A percentile compares a stretch with the other conserved stretches of the same genome.
These are phyloP conservation scores for Climacium dendroides DNA, from an alignment of 225 moss, liverwort and hornwort genomes.

Conservation along the genomic window DNA sequence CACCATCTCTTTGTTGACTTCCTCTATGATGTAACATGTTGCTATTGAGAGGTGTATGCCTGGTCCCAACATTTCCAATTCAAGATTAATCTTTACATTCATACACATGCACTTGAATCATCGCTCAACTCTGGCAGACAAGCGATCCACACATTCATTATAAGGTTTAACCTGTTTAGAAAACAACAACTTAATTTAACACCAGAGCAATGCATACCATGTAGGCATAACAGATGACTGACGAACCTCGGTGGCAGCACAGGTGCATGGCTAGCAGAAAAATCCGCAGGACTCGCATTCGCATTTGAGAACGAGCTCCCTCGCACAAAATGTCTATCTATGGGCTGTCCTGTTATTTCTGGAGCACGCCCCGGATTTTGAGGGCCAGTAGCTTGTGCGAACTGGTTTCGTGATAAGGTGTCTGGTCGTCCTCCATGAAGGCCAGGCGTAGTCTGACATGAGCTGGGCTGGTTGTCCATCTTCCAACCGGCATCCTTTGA, in stretches of 20 bases:
- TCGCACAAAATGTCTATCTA: neutral
- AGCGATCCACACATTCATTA: neutral
- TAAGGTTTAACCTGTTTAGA: neutral
- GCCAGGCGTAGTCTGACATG: neutral
- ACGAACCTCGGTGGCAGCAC: conserved; percentile 14
- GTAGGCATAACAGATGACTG: neutral
- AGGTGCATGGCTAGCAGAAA: conserved; percentile 2
- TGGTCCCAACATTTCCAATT: neutral
- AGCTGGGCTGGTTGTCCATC: neutral
- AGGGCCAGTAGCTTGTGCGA: neutral
- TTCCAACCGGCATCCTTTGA: neutral
- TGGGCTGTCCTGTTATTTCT: neutral
- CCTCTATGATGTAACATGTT: conserved; percentile 1
- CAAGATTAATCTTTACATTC: neutral
- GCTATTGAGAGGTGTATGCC: conserved; percentile 9
- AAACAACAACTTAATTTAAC: neutral
- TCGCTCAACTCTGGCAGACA: neutral
- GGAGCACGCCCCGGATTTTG: conserved; percentile 4
- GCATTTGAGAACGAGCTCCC: neutral
- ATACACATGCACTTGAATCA: neutral
- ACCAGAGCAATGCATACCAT: neutral
- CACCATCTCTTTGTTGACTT: conserved; percentile 11
- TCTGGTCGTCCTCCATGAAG: neutral
- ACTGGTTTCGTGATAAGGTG: neutral
- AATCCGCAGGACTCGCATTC: conserved; percentile 14